Percentiles rank a stretch among this genome's conserved stretches.
phyloP scores from a whole-genome alignment of 1,139 yeast species.

The Suhomyces terraborum region DNA sequence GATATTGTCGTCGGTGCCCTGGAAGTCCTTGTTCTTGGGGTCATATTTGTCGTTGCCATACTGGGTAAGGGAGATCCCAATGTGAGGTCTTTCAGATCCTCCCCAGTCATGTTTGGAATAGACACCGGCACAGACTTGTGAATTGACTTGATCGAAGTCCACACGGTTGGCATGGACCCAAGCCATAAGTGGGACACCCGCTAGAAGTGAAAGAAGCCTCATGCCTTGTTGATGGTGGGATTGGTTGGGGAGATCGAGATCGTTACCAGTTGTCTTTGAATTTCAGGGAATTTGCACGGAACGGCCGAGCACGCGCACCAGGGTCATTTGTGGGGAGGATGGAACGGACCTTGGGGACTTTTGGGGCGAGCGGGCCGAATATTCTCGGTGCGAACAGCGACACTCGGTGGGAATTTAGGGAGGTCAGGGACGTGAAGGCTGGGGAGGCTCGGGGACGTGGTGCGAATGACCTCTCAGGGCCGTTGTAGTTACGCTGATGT shows the following conservation, averaged over 20 bases:
- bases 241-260: neutral
- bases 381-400: no score
- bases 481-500: no score
- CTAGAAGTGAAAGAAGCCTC: slow-evolving; percentile 6
- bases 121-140: slow-evolving; percentile 87
- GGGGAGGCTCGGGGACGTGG: neutral
- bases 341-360: no score
- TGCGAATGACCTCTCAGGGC: neutral
- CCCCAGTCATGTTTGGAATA: slow-evolving; percentile 88
- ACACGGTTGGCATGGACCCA: slow-evolving; percentile 48
- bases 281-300: neutral
- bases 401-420: no score
- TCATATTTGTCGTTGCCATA: slow-evolving; percentile 40
- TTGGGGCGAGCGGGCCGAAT: no score
- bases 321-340: no score
- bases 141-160: slow-evolving; percentile 42
- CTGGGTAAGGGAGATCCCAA: slow-evolving; percentile 48
- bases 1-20: slow-evolving; percentile 32
- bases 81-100: slow-evolving; percentile 68
- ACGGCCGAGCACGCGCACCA: neutral
- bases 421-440: no score
- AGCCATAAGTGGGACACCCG: slow-evolving; percentile 5
- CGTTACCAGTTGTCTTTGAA: neutral
- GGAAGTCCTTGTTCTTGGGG: slow-evolving; percentile 24
- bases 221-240: neutral